A percentile compares a stretch with the other conserved stretches of the same genome.
Conservation (phyloP, 768 basidiomycete species). For the Chiua virens region DNA sequence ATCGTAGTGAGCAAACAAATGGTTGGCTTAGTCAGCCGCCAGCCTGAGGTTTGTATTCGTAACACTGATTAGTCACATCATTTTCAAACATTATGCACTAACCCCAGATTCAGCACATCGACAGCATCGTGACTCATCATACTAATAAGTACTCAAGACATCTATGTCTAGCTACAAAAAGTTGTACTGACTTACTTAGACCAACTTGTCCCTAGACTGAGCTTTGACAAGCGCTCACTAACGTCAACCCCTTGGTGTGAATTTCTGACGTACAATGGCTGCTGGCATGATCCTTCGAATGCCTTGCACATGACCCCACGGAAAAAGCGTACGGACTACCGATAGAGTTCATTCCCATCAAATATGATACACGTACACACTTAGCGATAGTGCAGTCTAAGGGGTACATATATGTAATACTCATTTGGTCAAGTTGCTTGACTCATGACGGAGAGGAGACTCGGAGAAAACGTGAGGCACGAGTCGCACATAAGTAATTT, state of each 20-base stretch:
- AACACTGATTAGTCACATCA: constrained; percentile 10
- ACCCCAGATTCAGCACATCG: neutral
- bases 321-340: neutral
- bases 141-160: too few species aligned
- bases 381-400: neutral
- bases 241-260: neutral
- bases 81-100: neutral
- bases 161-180: too few species aligned
- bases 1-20: constrained; percentile 20
- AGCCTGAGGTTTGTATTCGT: constrained; percentile 13
- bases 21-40: constrained; percentile 19
- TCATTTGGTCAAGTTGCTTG: constrained; percentile 1
- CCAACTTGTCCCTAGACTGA: too few species aligned
- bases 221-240: too few species aligned
- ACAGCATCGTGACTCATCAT: too few species aligned
- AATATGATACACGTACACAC: neutral
- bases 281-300: neutral
- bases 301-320: neutral
- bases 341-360: neutral
- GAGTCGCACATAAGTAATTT: neutral
- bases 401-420: too few species aligned
- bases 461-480: neutral
- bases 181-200: too few species aligned
- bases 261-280: neutral
- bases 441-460: neutral